These are phyloP conservation scores for Pseudopithomyces maydicus DNA, from an alignment of 2,329 filamentous ascomycete genomes.

Conservation along the genomic window DNA sequence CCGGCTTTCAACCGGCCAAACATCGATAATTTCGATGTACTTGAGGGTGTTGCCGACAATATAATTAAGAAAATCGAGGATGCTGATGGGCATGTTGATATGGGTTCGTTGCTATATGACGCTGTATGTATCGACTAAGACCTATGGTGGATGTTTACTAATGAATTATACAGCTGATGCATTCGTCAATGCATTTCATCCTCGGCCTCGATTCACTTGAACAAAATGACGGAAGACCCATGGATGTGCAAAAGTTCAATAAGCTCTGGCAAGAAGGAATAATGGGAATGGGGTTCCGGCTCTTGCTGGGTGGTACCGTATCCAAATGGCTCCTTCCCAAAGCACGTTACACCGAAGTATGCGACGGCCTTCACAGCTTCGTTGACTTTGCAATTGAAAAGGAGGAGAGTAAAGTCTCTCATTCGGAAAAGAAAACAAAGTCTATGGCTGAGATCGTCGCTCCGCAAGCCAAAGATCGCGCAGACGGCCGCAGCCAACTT, in stretches of 20 bases:
- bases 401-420: not conserved
- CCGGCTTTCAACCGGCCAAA: constrained; percentile 7
- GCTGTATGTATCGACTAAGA: not conserved
- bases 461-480: not conserved
- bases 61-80: not conserved
- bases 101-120: constrained; percentile 5
- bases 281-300: constrained; percentile 4
- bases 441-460: constrained; percentile 4
- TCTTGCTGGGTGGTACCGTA: not conserved
- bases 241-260: not conserved
- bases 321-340: not conserved
- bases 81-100: constrained; percentile 1
- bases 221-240: constrained; percentile 1
- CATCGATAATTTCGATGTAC: constrained; percentile 5
- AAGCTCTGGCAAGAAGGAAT: constrained; percentile 8
- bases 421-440: not conserved
- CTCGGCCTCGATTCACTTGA: not conserved
- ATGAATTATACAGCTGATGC: not conserved
- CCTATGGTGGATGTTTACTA: not conserved
- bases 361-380: constrained; percentile 1
- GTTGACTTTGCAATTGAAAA: constrained; percentile 8
- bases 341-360: not conserved
- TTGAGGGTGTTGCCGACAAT: not conserved
- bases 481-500: constrained; percentile 1
- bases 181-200: constrained; percentile 7